A percentile compares a stretch with the other conserved stretches of the same genome.
Evolutionary conservation across 495 filamentous ascomycete genomes (phyloP).

Genomic region (Pseudoneurospora amorphoporcata): DNA sequence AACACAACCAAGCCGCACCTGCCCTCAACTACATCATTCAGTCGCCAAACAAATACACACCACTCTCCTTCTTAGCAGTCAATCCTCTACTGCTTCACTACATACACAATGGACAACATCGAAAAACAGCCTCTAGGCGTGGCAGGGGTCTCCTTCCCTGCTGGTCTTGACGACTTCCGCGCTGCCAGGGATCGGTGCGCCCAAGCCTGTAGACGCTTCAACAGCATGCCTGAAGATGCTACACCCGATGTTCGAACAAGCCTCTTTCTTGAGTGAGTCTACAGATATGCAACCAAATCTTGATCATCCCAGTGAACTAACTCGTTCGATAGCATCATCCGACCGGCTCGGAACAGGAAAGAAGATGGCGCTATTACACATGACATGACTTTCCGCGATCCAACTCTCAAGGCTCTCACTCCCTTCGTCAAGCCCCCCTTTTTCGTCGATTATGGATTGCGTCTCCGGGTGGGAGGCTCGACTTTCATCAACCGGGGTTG

Average conservation of each 20-base stretch:
- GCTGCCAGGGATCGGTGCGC: slow-evolving; percentile 19
- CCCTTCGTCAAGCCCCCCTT: slow-evolving; percentile 29
- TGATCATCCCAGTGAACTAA: background rate
- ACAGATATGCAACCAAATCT: background rate
- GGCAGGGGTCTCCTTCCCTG: slow-evolving; percentile 18
- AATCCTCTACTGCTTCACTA: background rate
- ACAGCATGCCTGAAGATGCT: slow-evolving; percentile 25
- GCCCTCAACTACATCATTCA: background rate
- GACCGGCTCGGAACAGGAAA: slow-evolving; percentile 17
- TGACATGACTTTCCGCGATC: slow-evolving; percentile 25
- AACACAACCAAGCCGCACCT: background rate
- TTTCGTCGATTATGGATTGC: slow-evolving; percentile 25
- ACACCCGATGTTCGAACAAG: slow-evolving; percentile 17
- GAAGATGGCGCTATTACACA: slow-evolving; percentile 19
- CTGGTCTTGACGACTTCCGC: slow-evolving; percentile 26
- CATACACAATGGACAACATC: slow-evolving; percentile 3
- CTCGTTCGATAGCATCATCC: slow-evolving; percentile 18
- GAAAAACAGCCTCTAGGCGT: background rate
- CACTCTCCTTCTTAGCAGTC: background rate
- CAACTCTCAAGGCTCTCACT: slow-evolving; percentile 17
- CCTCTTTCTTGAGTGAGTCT: slow-evolving; percentile 24
- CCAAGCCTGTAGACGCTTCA: slow-evolving; percentile 26
- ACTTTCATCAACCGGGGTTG: slow-evolving; percentile 29
- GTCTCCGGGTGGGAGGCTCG: slow-evolving; percentile 20
- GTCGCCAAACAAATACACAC: background rate